These are phyloP conservation scores for Alternaria atra DNA, from an alignment of 2,329 filamentous ascomycete species.

Conservation along the genomic window DNA sequence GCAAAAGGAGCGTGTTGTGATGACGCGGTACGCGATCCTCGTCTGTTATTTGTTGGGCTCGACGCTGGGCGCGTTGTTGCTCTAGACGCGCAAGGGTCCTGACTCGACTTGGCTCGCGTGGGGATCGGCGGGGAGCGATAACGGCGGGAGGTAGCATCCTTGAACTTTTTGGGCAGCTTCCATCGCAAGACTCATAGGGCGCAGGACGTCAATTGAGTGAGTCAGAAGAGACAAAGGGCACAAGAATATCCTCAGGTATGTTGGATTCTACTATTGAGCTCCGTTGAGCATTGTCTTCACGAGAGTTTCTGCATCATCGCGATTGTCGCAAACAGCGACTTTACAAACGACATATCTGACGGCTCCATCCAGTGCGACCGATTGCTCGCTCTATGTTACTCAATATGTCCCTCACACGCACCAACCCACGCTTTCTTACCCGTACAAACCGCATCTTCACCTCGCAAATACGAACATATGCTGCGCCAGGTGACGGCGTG, in stretches of 20 bases:
- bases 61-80: constrained; percentile 28
- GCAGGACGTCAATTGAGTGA: constrained; percentile 31
- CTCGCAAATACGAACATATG: constrained; percentile 63
- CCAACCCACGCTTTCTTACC: constrained; percentile 39
- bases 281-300: background rate
- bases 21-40: constrained; percentile 30
- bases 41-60: constrained; percentile 36
- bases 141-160: constrained; percentile 20
- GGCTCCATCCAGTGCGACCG: constrained; percentile 6
- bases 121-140: constrained; percentile 26
- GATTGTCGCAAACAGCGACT: constrained; percentile 2
- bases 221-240: constrained; percentile 4
- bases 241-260: constrained; percentile 17
- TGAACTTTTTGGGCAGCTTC: constrained; percentile 12
- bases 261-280: background rate
- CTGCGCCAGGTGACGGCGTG: constrained; percentile 65
- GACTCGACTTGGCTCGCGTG: constrained; percentile 11
- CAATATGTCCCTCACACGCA: constrained; percentile 46
- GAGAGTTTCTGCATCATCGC: constrained; percentile 1
- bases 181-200: constrained; percentile 20
- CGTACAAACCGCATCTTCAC: constrained; percentile 35
- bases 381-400: background rate
- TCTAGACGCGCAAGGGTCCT: constrained; percentile 18
- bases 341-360: constrained; percentile 6
- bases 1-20: constrained; percentile 23